Percentiles rank a stretch among this genome's conserved stretches.
These are phyloP conservation scores for Tuber melanosporum DNA, from an alignment of 495 filamentous ascomycete species.

Conservation along the genomic window DNA sequence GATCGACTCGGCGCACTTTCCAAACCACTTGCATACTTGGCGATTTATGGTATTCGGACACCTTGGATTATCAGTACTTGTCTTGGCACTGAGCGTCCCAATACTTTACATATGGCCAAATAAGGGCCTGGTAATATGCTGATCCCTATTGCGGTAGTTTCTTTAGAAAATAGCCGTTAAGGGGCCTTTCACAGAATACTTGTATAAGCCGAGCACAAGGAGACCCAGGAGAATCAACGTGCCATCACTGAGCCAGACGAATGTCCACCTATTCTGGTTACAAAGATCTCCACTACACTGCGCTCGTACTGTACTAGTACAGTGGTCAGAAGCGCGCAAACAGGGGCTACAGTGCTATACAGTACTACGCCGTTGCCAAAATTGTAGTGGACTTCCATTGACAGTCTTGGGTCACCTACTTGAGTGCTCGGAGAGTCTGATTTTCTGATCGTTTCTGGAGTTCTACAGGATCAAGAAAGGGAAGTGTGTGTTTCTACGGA, in stretches of 20 bases:
- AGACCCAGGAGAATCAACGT: neutral
- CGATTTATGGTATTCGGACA: no score
- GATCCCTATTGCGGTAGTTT: neutral
- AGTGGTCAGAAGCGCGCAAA: no score
- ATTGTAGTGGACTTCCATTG: neutral
- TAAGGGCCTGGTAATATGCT: neutral
- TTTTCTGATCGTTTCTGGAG: no score
- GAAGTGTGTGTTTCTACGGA: no score
- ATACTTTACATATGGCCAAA: no score
- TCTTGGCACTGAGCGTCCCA: no score
- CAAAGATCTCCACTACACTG: neutral
- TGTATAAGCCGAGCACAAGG: neutral
- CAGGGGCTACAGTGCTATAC: no score
- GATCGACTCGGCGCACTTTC: neutral
- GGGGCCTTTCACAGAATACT: neutral
- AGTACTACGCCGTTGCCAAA: no score
- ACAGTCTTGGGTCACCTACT: neutral
- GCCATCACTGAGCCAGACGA: neutral
- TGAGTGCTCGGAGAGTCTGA: neutral
- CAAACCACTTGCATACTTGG: no score
- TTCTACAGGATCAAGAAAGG: no score
- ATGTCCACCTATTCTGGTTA: neutral
- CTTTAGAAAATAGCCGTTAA: neutral
- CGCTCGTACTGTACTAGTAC: neutral
- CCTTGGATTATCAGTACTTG: no score